These are phyloP conservation scores for Danielozyma ontarioensis DNA, from an alignment of 805 yeast genomes.

Conservation along the genomic window DNA sequence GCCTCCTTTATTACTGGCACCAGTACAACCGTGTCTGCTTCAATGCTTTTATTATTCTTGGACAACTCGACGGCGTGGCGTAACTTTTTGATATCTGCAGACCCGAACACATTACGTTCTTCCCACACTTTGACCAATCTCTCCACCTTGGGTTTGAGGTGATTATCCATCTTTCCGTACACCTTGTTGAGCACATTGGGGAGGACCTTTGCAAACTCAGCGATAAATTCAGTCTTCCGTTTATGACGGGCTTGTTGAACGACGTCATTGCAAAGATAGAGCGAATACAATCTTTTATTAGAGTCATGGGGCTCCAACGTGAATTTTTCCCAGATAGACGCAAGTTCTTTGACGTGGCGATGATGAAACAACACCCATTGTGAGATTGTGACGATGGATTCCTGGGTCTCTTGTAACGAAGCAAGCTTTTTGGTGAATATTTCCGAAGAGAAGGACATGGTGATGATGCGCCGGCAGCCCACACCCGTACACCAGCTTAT, in stretches of 20 bases:
- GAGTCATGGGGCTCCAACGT: slow-evolving; percentile 6
- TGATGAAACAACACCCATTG: slow-evolving; percentile 73
- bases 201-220: slow-evolving; percentile 49
- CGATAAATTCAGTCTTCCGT: slow-evolving; percentile 51
- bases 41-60: slow-evolving; percentile 7
- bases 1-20: slow-evolving; percentile 1
- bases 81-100: slow-evolving; percentile 22
- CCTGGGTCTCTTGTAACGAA: slow-evolving; percentile 56
- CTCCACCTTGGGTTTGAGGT: slow-evolving; percentile 42
- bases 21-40: background rate
- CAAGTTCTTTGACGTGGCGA: slow-evolving; percentile 49
- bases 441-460: slow-evolving; percentile 50
- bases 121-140: slow-evolving; percentile 56
- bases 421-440: slow-evolving; percentile 43
- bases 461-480: too few relatives aligned
- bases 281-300: slow-evolving; percentile 46
- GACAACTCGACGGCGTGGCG: slow-evolving; percentile 17
- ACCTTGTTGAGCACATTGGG: slow-evolving; percentile 35
- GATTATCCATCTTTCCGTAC: slow-evolving; percentile 22
- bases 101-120: slow-evolving; percentile 43
- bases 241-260: slow-evolving; percentile 72
- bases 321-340: slow-evolving; percentile 43
- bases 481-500: too few relatives aligned
- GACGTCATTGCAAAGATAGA: slow-evolving; percentile 76
- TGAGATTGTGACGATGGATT: slow-evolving; percentile 66